Conservation (phyloP, 768 basidiomycete genomes). For the Termitomyces heimii region DNA sequence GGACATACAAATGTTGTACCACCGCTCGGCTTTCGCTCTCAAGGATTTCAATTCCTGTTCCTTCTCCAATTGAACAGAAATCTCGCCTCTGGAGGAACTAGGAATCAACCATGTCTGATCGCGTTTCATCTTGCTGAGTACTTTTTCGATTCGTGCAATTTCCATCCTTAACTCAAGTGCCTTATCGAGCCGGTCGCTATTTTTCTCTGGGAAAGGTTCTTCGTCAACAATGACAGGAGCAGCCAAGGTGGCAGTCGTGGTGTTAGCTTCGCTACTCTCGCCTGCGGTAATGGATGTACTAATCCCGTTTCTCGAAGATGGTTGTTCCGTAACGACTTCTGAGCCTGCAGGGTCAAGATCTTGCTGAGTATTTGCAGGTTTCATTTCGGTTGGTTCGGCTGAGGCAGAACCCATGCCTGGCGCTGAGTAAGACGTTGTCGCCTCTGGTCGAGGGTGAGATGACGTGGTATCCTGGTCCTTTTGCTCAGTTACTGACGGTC, state of each 20-base stretch:
- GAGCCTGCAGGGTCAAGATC: neutral
- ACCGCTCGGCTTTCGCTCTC: neutral
- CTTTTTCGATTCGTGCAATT: neutral
- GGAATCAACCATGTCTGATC: neutral
- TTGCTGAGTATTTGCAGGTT: neutral
- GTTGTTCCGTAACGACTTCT: neutral
- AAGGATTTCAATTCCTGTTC: neutral
- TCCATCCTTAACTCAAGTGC: slow-evolving; percentile 9
- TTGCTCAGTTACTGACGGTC: neutral
- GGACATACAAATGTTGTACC: neutral
- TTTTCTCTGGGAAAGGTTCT: slow-evolving; percentile 3
- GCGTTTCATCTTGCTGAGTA: neutral
- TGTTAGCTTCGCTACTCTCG: neutral
- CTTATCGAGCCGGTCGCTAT: slow-evolving; percentile 1
- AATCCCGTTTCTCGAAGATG: neutral
- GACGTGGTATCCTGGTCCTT: neutral
- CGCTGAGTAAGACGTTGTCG: neutral
- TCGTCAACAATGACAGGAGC: neutral
- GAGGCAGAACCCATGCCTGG: neutral
- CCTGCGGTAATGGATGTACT: neutral
- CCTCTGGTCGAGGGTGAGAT: neutral
- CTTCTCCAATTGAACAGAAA: neutral
- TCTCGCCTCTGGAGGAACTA: neutral
- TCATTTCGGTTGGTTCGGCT: neutral
- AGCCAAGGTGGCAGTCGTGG: too few species aligned